Evolutionary conservation across 1,284 basidiomycete species (phyloP).

Genomic region (Porodaedalea pini): DNA sequence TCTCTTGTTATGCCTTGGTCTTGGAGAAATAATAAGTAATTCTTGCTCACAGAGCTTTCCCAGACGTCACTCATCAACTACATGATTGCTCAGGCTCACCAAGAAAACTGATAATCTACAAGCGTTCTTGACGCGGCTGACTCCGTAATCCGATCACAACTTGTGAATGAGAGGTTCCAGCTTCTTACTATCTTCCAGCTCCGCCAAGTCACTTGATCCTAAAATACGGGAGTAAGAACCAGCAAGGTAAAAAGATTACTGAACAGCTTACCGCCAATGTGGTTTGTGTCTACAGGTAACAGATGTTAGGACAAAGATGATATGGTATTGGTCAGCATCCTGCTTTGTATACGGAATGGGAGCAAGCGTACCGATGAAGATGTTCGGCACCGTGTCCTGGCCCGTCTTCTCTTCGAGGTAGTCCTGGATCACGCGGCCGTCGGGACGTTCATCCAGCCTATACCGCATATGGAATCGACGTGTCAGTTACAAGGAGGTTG

Average conservation of each 20-base stretch:
- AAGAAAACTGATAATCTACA: background rate
- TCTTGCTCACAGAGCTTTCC: too few relatives aligned
- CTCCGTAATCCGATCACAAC: background rate
- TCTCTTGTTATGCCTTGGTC: too few relatives aligned
- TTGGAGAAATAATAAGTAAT: too few relatives aligned
- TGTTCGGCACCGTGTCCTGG: conserved; percentile 34
- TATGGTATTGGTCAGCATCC: background rate
- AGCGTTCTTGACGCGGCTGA: background rate
- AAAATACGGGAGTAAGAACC: background rate
- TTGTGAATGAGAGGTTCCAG: background rate
- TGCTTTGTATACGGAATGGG: background rate
- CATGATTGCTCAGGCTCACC: background rate
- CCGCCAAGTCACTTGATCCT: conserved; percentile 12
- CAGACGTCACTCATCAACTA: too few relatives aligned
- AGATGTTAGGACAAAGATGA: background rate
- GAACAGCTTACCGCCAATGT: conserved; percentile 18
- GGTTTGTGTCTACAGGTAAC: conserved; percentile 10
- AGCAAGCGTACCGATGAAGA: conserved; percentile 30
- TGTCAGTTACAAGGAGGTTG: background rate
- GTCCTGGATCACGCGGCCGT: conserved; percentile 31
- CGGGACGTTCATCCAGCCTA: conserved; percentile 29
- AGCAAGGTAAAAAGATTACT: background rate
- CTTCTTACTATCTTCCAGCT: conserved; percentile 1
- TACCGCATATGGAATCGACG: background rate
- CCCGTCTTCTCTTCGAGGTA: conserved; percentile 30